Base-by-base conservation (phyloP, 495 filamentous ascomycete genomes). In the Niebla homalea region DNA sequence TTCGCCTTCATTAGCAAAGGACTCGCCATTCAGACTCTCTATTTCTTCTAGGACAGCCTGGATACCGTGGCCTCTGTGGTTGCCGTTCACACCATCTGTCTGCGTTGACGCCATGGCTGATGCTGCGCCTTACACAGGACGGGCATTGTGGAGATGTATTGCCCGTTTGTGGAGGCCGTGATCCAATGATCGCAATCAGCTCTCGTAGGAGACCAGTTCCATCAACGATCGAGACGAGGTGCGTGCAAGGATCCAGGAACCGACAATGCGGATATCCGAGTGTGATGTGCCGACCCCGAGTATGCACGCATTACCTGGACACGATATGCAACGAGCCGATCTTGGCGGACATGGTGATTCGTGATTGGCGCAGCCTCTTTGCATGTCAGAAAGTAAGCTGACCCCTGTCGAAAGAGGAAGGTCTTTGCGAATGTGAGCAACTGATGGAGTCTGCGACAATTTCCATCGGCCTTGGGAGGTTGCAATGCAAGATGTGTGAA, bases 1-100 rank as follows among this genome's bases (percentile, higher is more conserved):
- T 40, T 53, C 44, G 19, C 51, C 51, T 5, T 53, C 51, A 40
- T 53, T 20, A 16, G 19, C 20, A 32, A 53, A 53, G 29, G 51
- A 15, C 14, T 37, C 7, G 19, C 10, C 21, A 22, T 37, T 48
- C 6, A 53, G 36, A 19, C 25, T 15, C 6, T 48, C 36, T 18
- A 53, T 16, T 4, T 26, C 40, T 7, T 47, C 36, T 32, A 43
- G 25, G 22, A 37, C 26, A 8, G 15, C 46, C 22, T 48, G n/a
- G 22, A 39, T 16, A 10, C 16, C 16, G 25, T 48, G 46, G 46
- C 32, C 46, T 7, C 7, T 26, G 46, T 48, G 15, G 26, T 10
- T 36, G 12, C 46, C 46, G 46, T 48, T 37, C 23, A 37, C 15
- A 6, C 46, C 26, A 48, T 48, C 18, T 26, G 32, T 48, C 25